phyloP scores from a whole-genome alignment of 805 yeast genomes.

The Myxozyma neglecta region DNA sequence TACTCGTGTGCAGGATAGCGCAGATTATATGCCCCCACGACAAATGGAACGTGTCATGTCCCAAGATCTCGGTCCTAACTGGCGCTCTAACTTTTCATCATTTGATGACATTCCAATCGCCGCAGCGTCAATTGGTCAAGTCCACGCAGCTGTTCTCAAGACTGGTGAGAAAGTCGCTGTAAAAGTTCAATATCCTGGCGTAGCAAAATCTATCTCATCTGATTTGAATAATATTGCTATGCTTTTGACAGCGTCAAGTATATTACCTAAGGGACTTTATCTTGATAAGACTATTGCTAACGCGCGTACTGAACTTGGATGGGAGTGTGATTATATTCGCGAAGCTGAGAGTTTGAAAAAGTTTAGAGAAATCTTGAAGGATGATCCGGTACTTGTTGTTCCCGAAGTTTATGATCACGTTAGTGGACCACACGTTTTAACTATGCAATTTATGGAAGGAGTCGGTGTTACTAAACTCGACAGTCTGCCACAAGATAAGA shows the following conservation, averaged over 20 bases:
- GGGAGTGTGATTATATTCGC: conserved; percentile 96
- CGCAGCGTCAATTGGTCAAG: conserved; percentile 97
- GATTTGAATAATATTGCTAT: conserved; percentile 83
- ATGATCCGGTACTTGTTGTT: conserved; percentile 65
- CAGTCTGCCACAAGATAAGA: conserved; percentile 65
- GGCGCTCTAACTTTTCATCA: conserved; percentile 70
- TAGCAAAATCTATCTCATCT: conserved; percentile 87
- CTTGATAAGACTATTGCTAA: conserved; percentile 89
- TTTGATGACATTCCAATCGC: conserved; percentile 92
- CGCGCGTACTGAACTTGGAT: conserved; percentile 87
- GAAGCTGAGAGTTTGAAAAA: conserved; percentile 77
- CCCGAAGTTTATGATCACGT: conserved; percentile 77
- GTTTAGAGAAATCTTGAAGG: conserved; percentile 61
- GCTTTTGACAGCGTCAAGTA: conserved; percentile 78
- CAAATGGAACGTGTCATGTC: conserved; percentile 78
- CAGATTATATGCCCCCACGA: conserved; percentile 93
- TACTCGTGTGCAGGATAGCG: conserved; percentile 84
- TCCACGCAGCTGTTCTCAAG: conserved; percentile 68
- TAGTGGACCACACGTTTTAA: conserved; percentile 78
- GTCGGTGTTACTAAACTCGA: conserved; percentile 71
- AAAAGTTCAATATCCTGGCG: conserved; percentile 97
- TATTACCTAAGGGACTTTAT: conserved; percentile 88
- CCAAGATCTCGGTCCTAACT: conserved; percentile 70
- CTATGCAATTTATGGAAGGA: conserved; percentile 89
- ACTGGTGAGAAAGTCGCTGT: conserved; percentile 63